phyloP scores from a whole-genome alignment of 2,329 filamentous ascomycete species.

The Pseudogymnoascus sp. region DNA sequence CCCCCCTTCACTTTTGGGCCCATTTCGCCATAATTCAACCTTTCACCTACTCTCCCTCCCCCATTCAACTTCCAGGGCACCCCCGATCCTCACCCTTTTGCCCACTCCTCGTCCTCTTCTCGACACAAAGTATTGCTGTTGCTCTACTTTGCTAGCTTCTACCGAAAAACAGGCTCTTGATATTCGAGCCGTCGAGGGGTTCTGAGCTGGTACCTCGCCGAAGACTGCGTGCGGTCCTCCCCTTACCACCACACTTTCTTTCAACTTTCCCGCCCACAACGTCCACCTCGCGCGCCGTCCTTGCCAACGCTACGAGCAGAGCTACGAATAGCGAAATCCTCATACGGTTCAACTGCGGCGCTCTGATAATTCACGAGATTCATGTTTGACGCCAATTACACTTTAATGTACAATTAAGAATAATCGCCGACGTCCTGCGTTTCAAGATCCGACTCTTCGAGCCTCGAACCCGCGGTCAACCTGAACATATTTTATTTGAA shows the following conservation, averaged over 20 bases:
- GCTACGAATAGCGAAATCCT: neutral
- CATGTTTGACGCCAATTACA: constrained; percentile 6
- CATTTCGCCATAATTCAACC: neutral
- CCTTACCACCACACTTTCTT: neutral
- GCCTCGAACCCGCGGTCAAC: neutral
- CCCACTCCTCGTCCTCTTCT: neutral
- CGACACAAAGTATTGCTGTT: neutral
- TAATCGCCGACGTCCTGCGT: constrained; percentile 7
- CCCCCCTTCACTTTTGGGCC: too few relatives aligned
- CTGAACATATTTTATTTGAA: constrained; percentile 1
- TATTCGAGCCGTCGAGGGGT: neutral
- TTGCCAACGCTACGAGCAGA: constrained; percentile 3
- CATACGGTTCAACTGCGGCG: neutral
- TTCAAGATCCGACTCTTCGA: constrained; percentile 5
- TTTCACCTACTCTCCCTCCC: neutral
- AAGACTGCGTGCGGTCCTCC: constrained; percentile 1
- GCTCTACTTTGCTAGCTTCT: neutral
- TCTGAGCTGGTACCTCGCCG: constrained; percentile 5
- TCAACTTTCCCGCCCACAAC: neutral
- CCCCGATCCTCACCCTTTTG: neutral
- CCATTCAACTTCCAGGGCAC: neutral
- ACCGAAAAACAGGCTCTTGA: neutral
- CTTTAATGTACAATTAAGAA: constrained; percentile 3
- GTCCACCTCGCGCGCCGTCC: neutral
- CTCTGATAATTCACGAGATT: constrained; percentile 4